Percentiles rank a stretch among this genome's conserved stretches.
Conservation (phyloP, 495 filamentous ascomycete species). For the Endocarpon pusillum region DNA sequence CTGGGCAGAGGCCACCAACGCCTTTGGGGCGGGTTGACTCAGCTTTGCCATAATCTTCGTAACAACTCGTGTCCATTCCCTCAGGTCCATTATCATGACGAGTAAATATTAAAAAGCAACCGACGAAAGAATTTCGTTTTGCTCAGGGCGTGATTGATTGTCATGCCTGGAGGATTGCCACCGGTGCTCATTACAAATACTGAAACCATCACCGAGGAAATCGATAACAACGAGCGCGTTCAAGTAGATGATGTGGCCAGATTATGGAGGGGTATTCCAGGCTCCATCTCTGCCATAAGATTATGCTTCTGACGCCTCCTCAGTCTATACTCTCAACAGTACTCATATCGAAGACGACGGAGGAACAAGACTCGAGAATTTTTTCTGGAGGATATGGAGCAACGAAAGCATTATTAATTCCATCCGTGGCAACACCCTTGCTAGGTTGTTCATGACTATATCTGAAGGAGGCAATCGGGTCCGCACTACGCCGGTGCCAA, state of each 20-base stretch:
- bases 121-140: too few species aligned
- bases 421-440: conserved; percentile 20
- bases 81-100: too few species aligned
- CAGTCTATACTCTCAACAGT: conserved; percentile 27
- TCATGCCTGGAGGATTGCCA: conserved; percentile 34
- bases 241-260: conserved; percentile 21
- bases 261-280: conserved; percentile 32
- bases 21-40: too few species aligned
- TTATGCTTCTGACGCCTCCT: background rate
- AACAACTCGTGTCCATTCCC: too few species aligned
- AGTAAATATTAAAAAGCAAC: too few species aligned
- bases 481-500: too few species aligned
- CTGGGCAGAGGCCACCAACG: too few species aligned
- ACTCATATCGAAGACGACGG: conserved; percentile 21
- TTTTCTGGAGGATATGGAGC: conserved; percentile 38
- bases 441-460: conserved; percentile 25
- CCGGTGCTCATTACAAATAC: conserved; percentile 31
- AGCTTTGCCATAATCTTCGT: too few species aligned
- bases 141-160: too few species aligned
- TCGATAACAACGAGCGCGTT: conserved; percentile 15
- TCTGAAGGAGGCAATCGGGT: conserved; percentile 19
- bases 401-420: conserved; percentile 14
- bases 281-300: background rate
- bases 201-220: conserved; percentile 13
- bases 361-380: conserved; percentile 30